Evolutionary conservation across 1,284 basidiomycete genomes (phyloP).

Genomic region (Trametes polyzona): DNA sequence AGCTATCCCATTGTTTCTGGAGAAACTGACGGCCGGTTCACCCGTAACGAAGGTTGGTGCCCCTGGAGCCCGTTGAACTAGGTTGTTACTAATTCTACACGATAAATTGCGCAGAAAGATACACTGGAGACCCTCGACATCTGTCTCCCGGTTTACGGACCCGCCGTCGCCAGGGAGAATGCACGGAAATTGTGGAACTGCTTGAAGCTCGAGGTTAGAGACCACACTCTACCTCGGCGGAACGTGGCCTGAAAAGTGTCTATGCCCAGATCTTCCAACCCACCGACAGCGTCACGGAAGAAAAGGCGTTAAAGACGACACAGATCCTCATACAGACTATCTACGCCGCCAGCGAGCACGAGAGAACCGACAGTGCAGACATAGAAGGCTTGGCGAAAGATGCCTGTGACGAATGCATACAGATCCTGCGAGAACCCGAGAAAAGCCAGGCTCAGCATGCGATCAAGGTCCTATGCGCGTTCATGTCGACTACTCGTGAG

Average conservation of each 20-base stretch:
- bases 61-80: no score
- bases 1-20: slow-evolving; percentile 89
- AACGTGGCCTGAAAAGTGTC: background rate
- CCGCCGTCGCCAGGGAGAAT: slow-evolving; percentile 58
- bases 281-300: slow-evolving; percentile 74
- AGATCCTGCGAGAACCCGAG: slow-evolving; percentile 84
- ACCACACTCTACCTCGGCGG: no score
- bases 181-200: slow-evolving; percentile 85
- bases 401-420: slow-evolving; percentile 80
- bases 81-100: no score
- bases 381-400: slow-evolving; percentile 69
- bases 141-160: slow-evolving; percentile 86
- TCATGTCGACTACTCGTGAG: slow-evolving; percentile 79
- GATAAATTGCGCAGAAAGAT: background rate
- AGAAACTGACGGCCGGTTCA: slow-evolving; percentile 88
- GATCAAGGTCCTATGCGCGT: slow-evolving; percentile 77
- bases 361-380: slow-evolving; percentile 37
- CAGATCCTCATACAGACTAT: slow-evolving; percentile 77
- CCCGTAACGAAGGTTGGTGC: slow-evolving; percentile 82
- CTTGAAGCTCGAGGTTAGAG: slow-evolving; percentile 80
- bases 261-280: slow-evolving; percentile 84
- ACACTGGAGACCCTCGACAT: slow-evolving; percentile 45
- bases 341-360: slow-evolving; percentile 48
- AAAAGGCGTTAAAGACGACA: slow-evolving; percentile 70
- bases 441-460: slow-evolving; percentile 89